Base-by-base conservation (phyloP, 2,329 filamentous ascomycete genomes). In the Trichoderma lentiforme region DNA sequence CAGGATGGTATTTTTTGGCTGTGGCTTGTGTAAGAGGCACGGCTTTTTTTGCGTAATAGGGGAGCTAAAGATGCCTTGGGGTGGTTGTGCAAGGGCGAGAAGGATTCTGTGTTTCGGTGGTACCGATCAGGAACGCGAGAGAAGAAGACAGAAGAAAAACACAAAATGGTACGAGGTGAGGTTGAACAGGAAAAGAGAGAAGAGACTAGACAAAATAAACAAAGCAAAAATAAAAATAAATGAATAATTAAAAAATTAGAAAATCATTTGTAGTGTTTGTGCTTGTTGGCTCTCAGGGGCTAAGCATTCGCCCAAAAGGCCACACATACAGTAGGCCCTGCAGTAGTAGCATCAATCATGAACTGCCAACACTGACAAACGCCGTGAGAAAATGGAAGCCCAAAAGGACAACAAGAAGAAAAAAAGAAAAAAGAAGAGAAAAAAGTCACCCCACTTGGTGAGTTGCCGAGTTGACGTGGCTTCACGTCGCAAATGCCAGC, bases 381-480 rank as follows among this genome's bases (percentile, higher is more conserved):
- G 21, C 47, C 47, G 47, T 53, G 47, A 53, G 47, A 53, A 53
- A 53, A 53, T 53, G 47, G 47, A 53, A 24, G 21, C 11, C n/a
- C 47, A 53, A 53, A 24, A 24, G 21, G 11, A 53, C n/a, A 28
- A 18, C 24, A 28, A 18, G 8, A 28, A n/a, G 14, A 24, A n/a
- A 24, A 43, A 6, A 14, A 24, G 15, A 8, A 28, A 61, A 12
- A 11, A 51, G 9, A 47, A 43, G 6, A 21, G 4, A 47, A n/a
- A 28, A 39, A 60, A 34, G 7, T 60, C 53, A 68, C 66, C 66
- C 56, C 57, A 62, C 66, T 62, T 36, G 15, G 34, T 9, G 24
- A 36, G 66, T 69, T 69, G 66, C 34, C 34, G 47, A 32, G 21
- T 24, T 67, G 21, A 70, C 66, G 66, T 70, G 66, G 66, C 66